phyloP scores from a whole-genome alignment of 805 yeast species.

The Metschnikowia noctiluminum region DNA sequence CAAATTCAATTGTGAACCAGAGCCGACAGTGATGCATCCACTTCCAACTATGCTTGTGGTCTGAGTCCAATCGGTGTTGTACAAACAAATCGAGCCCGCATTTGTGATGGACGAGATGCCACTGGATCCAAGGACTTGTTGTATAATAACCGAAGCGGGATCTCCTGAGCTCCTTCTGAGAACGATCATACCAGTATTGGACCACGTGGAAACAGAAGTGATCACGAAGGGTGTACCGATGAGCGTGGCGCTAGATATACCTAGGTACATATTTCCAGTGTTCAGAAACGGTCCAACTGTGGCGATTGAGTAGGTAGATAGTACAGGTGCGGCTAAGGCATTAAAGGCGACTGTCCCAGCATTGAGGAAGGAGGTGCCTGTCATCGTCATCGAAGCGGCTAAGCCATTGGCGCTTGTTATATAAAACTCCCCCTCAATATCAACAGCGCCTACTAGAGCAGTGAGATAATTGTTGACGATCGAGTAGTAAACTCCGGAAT shows the following conservation, averaged over 20 bases:
- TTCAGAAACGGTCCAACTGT: constrained; percentile 17
- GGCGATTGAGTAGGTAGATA: constrained; percentile 19
- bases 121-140: background rate
- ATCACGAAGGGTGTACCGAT: constrained; percentile 12
- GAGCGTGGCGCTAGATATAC: constrained; percentile 10
- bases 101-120: constrained; percentile 18
- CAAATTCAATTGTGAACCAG: background rate
- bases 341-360: constrained; percentile 24
- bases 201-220: constrained; percentile 3
- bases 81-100: constrained; percentile 28
- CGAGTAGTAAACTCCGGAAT: constrained; percentile 8
- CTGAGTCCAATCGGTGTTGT: constrained; percentile 20
- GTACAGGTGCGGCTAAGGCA: constrained; percentile 15
- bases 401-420: constrained; percentile 5
- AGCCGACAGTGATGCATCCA: constrained; percentile 11
- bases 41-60: constrained; percentile 21
- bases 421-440: constrained; percentile 10
- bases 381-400: background rate
- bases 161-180: background rate
- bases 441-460: constrained; percentile 1
- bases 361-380: constrained; percentile 7
- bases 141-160: background rate
- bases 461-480: constrained; percentile 8
- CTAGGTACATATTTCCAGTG: constrained; percentile 24
- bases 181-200: constrained; percentile 8